These are phyloP conservation scores for Ascocoryne sarcoides DNA, from an alignment of 2,329 filamentous ascomycete species.

Conservation along the genomic window DNA sequence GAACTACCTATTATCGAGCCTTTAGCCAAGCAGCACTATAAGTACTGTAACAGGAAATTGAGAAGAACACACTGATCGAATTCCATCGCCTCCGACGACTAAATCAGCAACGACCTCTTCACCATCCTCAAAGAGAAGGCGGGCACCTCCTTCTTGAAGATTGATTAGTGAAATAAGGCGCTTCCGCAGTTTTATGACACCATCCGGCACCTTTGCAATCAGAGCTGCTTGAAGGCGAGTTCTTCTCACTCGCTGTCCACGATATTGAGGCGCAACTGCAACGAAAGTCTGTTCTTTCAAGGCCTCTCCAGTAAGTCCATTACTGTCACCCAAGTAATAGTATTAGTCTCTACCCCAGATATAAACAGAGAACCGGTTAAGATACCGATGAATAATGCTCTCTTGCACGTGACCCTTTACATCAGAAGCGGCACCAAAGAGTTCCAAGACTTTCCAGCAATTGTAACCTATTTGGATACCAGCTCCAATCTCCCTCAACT, in stretches of 20 bases:
- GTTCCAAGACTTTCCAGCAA: constrained; percentile 38
- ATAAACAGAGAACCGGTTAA: neutral
- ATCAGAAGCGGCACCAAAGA: constrained; percentile 34
- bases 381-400: constrained; percentile 27
- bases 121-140: constrained; percentile 39
- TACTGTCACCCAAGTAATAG: constrained; percentile 18
- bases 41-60: no score
- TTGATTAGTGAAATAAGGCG: constrained; percentile 35
- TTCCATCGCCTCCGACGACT: constrained; percentile 44
- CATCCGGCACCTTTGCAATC: constrained; percentile 35
- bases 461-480: constrained; percentile 39
- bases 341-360: no score
- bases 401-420: constrained; percentile 31
- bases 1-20: constrained; percentile 34
- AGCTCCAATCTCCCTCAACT: constrained; percentile 39
- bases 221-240: constrained; percentile 40
- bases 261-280: constrained; percentile 12
- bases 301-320: constrained; percentile 27
- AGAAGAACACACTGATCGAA: constrained; percentile 39
- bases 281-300: constrained; percentile 7
- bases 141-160: constrained; percentile 29
- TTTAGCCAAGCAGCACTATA: no score
- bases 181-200: constrained; percentile 37
- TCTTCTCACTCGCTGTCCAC: constrained; percentile 23
- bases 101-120: constrained; percentile 34